Evolutionary conservation across 352 stramenopile species (phyloP), one percentile per base, ranked within the genome.

Genomic region (Hyaloperonospora arabidopsidis): DNA sequence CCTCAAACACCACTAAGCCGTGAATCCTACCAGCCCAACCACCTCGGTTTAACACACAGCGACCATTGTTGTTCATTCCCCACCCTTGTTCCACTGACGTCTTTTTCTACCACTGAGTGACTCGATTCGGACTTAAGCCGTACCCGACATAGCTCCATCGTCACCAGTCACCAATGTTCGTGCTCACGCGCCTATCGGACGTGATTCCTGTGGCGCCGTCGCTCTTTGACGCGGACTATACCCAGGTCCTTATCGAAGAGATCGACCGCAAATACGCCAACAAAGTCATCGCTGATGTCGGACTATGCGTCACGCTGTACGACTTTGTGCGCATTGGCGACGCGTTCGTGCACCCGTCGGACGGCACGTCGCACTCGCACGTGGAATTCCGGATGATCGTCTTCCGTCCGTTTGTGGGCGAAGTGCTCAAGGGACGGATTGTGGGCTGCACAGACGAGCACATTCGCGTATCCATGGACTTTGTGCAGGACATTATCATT

Each of bases 251-350:
- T 43, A 67, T 90, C 17, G 83, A 95, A 65, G 85, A 95, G 67
- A 89, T 95, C 54, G 83, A 95, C 65, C 78, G 78, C 59, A 95
- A 95, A 68, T 95, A 93, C 55, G 83, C 83, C 25, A 95, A 95
- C 74, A 95, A 95, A 53, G 83, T 95, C 13, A 76, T 95, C 29
- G 74, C 84, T 2, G 84, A 93, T 60, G 84, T 93, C 43, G 85
- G 85, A 25, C 79, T 95, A 45, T 95, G 85, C 57, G 74, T 95
- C 43, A 88, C 83, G 36, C 79, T 93, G 59, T 93, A 93, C 68
- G 85, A 95, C 67, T 93, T 95, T 49, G 84, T 95, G 49, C 73
- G 84, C 59, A 89, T 91, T 32, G 84, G 85, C 47, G 84, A 93
- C 54, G 79, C 84, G 8, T 89, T 90, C 54, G 70, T 93, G 48